Evolutionary conservation across 768 basidiomycete genomes (phyloP), one percentile per base, ranked within the genome.

Genomic region (Agrocybe chaxingu): DNA sequence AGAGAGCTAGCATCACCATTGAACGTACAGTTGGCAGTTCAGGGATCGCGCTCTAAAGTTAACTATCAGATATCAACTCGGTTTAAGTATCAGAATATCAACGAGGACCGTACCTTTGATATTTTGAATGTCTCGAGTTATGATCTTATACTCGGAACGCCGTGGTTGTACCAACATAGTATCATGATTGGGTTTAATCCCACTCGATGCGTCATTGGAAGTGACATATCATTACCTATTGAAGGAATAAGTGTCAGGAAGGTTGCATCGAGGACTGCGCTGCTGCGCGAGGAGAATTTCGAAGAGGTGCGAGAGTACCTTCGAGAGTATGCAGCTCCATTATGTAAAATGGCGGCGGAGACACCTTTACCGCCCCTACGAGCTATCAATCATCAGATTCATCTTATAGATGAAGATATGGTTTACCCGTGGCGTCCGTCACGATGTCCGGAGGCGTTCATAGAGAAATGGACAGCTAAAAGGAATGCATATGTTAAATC

Each of bases 321-420:
- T 24, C 4, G 24, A 24, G 24, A 24, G 24, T 24, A 24, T 24
- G 24, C 24, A 24, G 24, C 24, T 24, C 24, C 24, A 24, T 24
- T 24, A 24, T 24, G 24, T 24, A 24, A 24, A 24, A 24, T 4
- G 4, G 24, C 24, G 2, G 24, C 4, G 24, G 63, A 68, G 3
- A 66, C 62, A 0, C 58, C 57, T 0, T 42, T 72, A 11, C 74
- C 76, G 0, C 73, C 70, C 0, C 35, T 72, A 1, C 13, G 65
- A 1, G 69, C 50, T 0, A 67, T 77, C 3, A 76, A 77, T 53
- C 73, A 77, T 49, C 39, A 45, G 0, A 75, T 77, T 3, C 69
- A 65, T 0, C 50, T 77, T 9, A 73, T 73, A 11, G 69, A 75
- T 43, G 55, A 63, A 7, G 30, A 52, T 0, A 61, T 57, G 41